Evolutionary conservation across 352 stramenopile species (phyloP).

Genomic region (Phytophthora colocasiae): DNA sequence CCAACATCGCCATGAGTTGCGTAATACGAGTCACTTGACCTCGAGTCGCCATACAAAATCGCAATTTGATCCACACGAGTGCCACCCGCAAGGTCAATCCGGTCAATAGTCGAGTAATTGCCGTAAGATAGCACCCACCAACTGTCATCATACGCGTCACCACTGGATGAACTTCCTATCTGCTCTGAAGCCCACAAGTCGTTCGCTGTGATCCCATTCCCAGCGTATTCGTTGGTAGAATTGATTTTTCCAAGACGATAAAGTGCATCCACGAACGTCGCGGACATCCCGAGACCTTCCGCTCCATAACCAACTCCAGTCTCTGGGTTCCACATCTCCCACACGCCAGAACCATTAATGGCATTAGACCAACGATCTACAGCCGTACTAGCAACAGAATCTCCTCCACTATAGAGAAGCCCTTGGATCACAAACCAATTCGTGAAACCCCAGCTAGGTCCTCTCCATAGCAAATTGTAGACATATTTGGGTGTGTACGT

Average conservation of each 20-base stretch:
- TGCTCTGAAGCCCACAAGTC: constrained; percentile 17
- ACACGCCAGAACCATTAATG: constrained; percentile 24
- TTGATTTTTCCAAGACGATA: constrained; percentile 27
- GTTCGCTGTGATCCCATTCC: constrained; percentile 23
- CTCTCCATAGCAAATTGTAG: constrained; percentile 34
- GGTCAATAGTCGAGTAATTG: constrained; percentile 32
- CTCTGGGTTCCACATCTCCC: constrained; percentile 36
- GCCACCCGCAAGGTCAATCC: constrained; percentile 26
- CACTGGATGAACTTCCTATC: constrained; percentile 12
- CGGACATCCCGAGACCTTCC: constrained; percentile 28
- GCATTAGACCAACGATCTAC: constrained; percentile 26
- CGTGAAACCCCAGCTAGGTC: constrained; percentile 28
- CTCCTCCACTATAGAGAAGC: constrained; percentile 21
- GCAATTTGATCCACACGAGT: constrained; percentile 28
- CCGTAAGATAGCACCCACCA: constrained; percentile 32
- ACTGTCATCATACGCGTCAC: constrained; percentile 28
- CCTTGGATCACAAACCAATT: constrained; percentile 35
- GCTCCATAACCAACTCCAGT: constrained; percentile 29
- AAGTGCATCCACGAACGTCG: constrained; percentile 25
- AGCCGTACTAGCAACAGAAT: constrained; percentile 20
- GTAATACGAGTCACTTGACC: constrained; percentile 28
- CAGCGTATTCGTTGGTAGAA: constrained; percentile 14
- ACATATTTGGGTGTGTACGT: constrained; percentile 32
- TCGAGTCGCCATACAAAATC: constrained; percentile 26
- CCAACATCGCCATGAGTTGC: constrained; percentile 23